Evolutionary conservation across 225 moss, liverwort and hornwort species (phyloP).

Genomic region (Marchantia polymorpha): DNA sequence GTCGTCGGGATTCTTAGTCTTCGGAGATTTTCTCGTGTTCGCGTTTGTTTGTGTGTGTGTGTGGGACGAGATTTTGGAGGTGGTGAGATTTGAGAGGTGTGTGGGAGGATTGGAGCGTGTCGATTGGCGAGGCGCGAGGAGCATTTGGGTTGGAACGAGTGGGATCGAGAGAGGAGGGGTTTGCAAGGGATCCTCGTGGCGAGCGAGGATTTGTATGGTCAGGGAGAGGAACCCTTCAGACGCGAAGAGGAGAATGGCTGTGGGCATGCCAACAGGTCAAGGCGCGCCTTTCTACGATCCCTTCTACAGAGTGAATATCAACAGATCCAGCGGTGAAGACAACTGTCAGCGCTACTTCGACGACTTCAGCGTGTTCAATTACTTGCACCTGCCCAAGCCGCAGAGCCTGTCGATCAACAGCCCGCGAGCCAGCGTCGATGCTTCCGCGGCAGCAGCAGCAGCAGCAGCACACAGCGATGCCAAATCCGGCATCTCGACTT

Average conservation of each 20-base stretch:
- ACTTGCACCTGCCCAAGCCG: slow-evolving; percentile 35
- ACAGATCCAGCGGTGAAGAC: slow-evolving; percentile 14
- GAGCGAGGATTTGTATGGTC: background rate
- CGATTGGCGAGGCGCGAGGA: no score
- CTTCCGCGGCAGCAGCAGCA: no score
- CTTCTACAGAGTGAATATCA: slow-evolving; percentile 30
- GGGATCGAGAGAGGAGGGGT: background rate
- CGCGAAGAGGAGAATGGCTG: slow-evolving; percentile 23
- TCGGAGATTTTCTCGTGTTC: no score
- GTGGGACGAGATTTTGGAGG: no score
- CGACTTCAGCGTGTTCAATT: slow-evolving; percentile 40
- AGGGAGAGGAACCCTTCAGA: background rate
- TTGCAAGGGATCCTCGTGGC: background rate
- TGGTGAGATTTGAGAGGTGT: no score
- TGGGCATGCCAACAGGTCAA: slow-evolving; percentile 33
- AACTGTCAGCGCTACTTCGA: slow-evolving; percentile 20
- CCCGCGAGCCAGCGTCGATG: background rate
- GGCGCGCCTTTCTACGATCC: slow-evolving; percentile 38
- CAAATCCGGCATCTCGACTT: background rate
- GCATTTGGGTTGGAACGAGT: no score
- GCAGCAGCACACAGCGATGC: background rate
- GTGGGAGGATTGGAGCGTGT: no score
- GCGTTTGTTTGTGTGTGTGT: no score
- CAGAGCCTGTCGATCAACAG: slow-evolving; percentile 32
- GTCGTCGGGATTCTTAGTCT: no score